These are phyloP conservation scores for Aspergillus melleus DNA, from an alignment of 2,329 filamentous ascomycete species.

Conservation along the genomic window DNA sequence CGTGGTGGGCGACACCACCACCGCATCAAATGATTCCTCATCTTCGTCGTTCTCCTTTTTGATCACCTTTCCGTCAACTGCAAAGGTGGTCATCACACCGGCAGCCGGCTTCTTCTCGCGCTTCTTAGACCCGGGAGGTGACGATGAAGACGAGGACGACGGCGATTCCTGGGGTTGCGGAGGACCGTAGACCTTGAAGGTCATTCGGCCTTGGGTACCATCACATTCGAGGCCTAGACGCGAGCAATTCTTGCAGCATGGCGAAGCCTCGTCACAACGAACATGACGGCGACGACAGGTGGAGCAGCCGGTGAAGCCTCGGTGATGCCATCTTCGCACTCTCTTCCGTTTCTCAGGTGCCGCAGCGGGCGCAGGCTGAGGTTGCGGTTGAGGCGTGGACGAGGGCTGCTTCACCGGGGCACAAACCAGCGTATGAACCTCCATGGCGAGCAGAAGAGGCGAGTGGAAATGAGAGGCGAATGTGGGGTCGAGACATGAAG, in stretches of 20 bases:
- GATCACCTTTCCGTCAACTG: slow-evolving; percentile 2
- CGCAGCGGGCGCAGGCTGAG: slow-evolving; percentile 8
- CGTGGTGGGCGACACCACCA: slow-evolving; percentile 29
- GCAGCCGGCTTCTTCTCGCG: slow-evolving; percentile 22
- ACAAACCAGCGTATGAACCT: slow-evolving; percentile 27
- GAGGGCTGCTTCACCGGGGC: slow-evolving; percentile 18
- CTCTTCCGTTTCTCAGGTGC: slow-evolving; percentile 30
- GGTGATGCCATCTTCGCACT: slow-evolving; percentile 42
- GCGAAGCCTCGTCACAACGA: slow-evolving; percentile 38
- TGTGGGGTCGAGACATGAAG: slow-evolving; percentile 28
- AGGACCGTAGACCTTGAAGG: slow-evolving; percentile 39
- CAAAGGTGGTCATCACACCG: slow-evolving; percentile 2
- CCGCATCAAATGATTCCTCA: slow-evolving; percentile 16
- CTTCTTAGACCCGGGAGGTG: slow-evolving; percentile 18
- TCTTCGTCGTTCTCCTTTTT: slow-evolving; percentile 15
- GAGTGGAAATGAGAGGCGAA: slow-evolving; percentile 6
- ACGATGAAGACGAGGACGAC: slow-evolving; percentile 13
- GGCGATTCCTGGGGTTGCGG: slow-evolving; percentile 21
- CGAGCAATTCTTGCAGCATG: slow-evolving; percentile 40
- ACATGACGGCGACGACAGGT: slow-evolving; percentile 43
- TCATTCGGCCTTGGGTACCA: slow-evolving; percentile 37
- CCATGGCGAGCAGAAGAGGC: slow-evolving; percentile 25
- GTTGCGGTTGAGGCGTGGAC: slow-evolving; percentile 12
- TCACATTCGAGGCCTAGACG: slow-evolving; percentile 35
- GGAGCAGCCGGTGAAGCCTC: slow-evolving; percentile 43